Conservation (phyloP, 148 eudicot genomes). For the Gaultheria prostrata region DNA sequence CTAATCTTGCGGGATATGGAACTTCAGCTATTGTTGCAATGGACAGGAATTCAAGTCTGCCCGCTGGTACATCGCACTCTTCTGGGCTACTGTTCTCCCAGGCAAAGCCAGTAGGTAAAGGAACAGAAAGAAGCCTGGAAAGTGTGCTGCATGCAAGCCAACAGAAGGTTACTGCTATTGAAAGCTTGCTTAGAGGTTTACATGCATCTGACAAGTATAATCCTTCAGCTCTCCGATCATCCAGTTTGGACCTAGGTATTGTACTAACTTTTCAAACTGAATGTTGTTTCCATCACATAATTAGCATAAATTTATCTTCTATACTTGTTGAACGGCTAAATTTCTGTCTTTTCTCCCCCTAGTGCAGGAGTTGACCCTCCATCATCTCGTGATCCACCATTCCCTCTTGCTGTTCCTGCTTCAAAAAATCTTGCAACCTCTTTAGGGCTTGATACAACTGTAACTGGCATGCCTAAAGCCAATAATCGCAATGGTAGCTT, state of each 20-base stretch:
- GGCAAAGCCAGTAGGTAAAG: conserved; percentile 63
- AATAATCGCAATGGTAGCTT: conserved; percentile 72
- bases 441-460: conserved; percentile 58
- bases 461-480: conserved; percentile 49
- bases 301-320: background rate
- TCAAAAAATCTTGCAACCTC: conserved; percentile 66
- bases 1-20: conserved; percentile 81
- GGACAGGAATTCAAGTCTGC: conserved; percentile 74
- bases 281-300: background rate
- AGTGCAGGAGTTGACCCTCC: conserved; percentile 99
- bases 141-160: conserved; percentile 87
- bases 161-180: conserved; percentile 95
- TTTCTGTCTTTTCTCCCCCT: conserved; percentile 38
- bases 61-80: conserved; percentile 59
- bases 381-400: conserved; percentile 98
- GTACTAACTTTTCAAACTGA: conserved; percentile 1
- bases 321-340: background rate
- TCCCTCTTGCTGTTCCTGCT: conserved; percentile 92
- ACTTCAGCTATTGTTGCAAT: conserved; percentile 97
- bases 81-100: conserved; percentile 75
- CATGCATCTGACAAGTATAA: conserved; percentile 62
- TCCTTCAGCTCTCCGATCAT: conserved; percentile 58
- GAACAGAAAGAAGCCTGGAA: conserved; percentile 80
- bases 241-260: conserved; percentile 97
- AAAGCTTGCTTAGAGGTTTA: conserved; percentile 91